Evolutionary conservation across 148 eudicot species (phyloP).

Genomic region (Pharnaceum exiguum): DNA sequence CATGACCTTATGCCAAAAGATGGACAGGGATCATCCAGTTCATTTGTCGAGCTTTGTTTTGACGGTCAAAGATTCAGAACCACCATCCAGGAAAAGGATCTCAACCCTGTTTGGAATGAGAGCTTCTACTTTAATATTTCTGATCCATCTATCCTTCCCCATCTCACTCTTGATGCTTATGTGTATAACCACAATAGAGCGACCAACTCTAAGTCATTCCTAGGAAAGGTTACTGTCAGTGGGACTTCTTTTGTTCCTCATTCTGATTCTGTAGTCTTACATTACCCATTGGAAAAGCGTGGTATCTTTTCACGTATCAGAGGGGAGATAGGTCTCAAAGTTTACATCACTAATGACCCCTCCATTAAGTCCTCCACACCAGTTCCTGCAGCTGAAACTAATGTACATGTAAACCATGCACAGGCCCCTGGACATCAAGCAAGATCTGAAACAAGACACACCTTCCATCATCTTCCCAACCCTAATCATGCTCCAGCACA

Average conservation of each 20-base stretch:
- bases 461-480: conserved; percentile 77
- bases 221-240: conserved; percentile 70
- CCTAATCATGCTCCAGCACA: conserved; percentile 22
- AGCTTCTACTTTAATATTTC: conserved; percentile 93
- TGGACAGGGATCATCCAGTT: conserved; percentile 84
- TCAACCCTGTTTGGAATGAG: conserved; percentile 89
- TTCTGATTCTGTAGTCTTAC: conserved; percentile 77
- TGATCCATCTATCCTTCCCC: conserved; percentile 63
- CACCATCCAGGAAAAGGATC: conserved; percentile 85
- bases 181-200: conserved; percentile 50
- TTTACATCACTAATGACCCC: conserved; percentile 74
- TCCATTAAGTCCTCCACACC: conserved; percentile 64
- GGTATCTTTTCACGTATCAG: conserved; percentile 78
- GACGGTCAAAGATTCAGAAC: conserved; percentile 78
- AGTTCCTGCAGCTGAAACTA: conserved; percentile 26
- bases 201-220: conserved; percentile 52
- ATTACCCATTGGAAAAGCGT: conserved; percentile 84
- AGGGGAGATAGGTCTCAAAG: conserved; percentile 93
- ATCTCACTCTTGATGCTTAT: conserved; percentile 60
- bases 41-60: conserved; percentile 80
- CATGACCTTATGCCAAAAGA: conserved; percentile 90
- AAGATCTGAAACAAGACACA: conserved; percentile 54
- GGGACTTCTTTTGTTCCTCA: conserved; percentile 89
- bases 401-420: conserved; percentile 16
- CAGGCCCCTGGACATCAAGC: conserved; percentile 10